Percentiles rank a stretch among this genome's conserved stretches.
phyloP scores from a whole-genome alignment of 148 eudicot species.

The Rhododendron henanense region DNA sequence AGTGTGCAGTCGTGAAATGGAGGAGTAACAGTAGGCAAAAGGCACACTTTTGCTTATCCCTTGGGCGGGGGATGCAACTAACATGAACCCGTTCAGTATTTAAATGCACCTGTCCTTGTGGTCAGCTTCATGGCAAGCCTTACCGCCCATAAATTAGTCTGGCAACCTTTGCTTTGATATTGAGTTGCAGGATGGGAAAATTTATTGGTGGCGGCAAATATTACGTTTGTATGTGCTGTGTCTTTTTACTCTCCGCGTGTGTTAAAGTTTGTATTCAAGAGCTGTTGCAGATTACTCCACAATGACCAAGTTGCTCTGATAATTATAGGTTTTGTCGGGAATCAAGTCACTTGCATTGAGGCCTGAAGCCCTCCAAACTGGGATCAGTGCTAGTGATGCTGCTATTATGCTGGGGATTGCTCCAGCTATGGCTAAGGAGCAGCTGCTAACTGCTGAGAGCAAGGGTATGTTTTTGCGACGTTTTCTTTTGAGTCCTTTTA shows the following conservation, averaged over 20 bases:
- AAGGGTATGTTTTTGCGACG: conserved; percentile 42
- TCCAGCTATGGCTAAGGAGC: conserved; percentile 98
- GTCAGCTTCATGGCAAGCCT: not conserved
- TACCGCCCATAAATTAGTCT: not conserved
- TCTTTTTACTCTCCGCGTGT: not conserved
- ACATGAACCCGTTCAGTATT: not conserved
- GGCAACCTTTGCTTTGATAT: not conserved
- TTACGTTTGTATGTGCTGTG: not conserved
- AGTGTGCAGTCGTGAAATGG: not conserved
- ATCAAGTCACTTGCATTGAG: conserved; percentile 59
- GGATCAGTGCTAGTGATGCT: conserved; percentile 91
- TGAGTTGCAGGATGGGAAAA: not conserved
- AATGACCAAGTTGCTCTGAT: conserved; percentile 5
- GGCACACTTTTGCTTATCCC: not conserved
- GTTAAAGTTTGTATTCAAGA: not conserved
- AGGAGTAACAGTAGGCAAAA: not conserved
- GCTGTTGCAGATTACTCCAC: not conserved
- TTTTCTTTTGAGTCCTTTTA: not conserved
- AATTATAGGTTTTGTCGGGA: conserved; percentile 66
- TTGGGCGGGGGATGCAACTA: not conserved
- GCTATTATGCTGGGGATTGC: conserved; percentile 90
- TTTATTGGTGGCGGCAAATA: not conserved
- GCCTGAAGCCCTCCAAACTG: conserved; percentile 61
- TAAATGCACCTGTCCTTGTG: not conserved
- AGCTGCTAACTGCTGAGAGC: conserved; percentile 90